Base-by-base conservation (phyloP, 352 stramenopile genomes). In the Phytophthora pseudosyringae region DNA sequence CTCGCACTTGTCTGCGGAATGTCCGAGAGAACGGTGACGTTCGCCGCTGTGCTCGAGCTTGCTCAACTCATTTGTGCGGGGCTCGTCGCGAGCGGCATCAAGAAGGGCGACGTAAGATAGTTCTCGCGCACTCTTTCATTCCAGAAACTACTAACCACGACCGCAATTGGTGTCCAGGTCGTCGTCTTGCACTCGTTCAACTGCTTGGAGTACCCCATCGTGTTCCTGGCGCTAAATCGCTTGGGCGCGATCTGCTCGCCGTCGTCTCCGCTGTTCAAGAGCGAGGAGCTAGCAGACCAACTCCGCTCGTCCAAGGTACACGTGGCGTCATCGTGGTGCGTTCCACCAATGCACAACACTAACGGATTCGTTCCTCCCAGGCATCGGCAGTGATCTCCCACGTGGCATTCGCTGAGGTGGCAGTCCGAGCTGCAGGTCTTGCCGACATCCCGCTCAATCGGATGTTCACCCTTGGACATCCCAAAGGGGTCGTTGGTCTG, bases 141-240 rank as follows among this genome's bases (percentile, higher is more conserved):
- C 39, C 11, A 50, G 9, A 36, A 2, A 10, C 21, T 36, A 39
- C 43, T 59, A 45, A 59, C 21, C 8, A 28, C 31, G 6, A 15
- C 21, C 26, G 13, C 51, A 1, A 40, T 47, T 56, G 5, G 8
- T 58, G 40, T 31, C 31, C 60, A 85, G 69, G 61, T 75, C 8
- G 66, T 88, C 3, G 3, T 86, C 15, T 54, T 85, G 28, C 74
- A 86, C 48, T 76, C 72, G 38, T 64, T 80, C 56, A 89, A 86
- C 67, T 83, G 69, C 53, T 67, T 85, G 50, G 75, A 89, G 46
- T 89, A 74, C 35, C 77, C 78, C 4, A 55, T 85, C 48, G 62
- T 89, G 18, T 79, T 80, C 47, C 36, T 81, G 10, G 80, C 80
- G 16, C 57, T 84, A 28, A 78, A 75, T 45, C 65, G 70, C 4